A percentile compares a stretch with the other conserved stretches of the same genome.
phyloP scores from a whole-genome alignment of 1,284 basidiomycete species.

The Austroboletus novae-zelandiae region DNA sequence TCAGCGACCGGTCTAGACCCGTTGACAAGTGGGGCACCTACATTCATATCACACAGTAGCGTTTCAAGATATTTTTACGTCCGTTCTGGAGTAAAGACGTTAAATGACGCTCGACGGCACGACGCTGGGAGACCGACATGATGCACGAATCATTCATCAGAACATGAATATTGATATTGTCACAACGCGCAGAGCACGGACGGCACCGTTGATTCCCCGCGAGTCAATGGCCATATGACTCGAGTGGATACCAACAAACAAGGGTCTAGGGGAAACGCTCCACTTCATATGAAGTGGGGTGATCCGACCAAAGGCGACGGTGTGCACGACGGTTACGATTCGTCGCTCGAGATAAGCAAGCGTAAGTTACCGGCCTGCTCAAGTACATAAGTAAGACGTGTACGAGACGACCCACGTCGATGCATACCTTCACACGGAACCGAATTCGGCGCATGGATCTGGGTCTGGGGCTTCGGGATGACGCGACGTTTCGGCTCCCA shows the following conservation, averaged over 20 bases:
- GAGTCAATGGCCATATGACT: not conserved
- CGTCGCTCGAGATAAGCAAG: no score
- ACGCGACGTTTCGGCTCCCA: no score
- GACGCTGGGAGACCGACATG: not conserved
- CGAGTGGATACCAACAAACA: not conserved
- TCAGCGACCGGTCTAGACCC: conserved; percentile 9
- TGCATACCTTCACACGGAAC: no score
- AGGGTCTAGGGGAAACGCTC: conserved; percentile 1
- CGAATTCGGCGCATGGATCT: no score
- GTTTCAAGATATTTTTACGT: no score
- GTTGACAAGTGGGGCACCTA: conserved; percentile 9
- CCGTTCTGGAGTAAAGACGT: no score
- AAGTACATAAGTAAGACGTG: no score
- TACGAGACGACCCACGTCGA: no score
- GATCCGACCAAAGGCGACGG: conserved; percentile 1
- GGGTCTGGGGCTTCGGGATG: no score
- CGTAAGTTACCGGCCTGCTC: no score
- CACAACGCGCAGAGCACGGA: not conserved
- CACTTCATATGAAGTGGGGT: conserved; percentile 2
- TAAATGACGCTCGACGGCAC: not conserved
- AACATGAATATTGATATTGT: not conserved
- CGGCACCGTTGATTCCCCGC: not conserved
- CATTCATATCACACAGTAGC: conserved; percentile 8
- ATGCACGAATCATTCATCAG: not conserved
- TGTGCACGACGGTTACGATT: not conserved